phyloP scores from a whole-genome alignment of 2,329 filamentous ascomycete genomes.

The Fusarium subtropicale region DNA sequence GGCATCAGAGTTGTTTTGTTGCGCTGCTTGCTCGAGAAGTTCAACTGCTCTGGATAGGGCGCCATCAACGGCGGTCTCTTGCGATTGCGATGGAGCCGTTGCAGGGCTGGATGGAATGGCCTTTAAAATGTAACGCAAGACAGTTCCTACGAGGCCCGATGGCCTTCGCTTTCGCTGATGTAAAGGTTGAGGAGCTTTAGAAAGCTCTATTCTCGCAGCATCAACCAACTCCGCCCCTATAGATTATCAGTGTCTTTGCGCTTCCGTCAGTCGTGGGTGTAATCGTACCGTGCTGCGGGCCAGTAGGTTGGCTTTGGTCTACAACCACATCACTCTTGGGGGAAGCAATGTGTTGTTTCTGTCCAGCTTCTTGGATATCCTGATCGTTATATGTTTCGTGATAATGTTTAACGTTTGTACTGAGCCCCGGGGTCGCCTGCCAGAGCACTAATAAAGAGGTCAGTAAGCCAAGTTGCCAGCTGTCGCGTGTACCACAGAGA shows the following conservation, averaged over 20 bases:
- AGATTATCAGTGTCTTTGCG: conserved; percentile 26
- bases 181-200: conserved; percentile 60
- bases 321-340: conserved; percentile 49
- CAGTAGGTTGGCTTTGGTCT: conserved; percentile 45
- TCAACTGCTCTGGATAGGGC: conserved; percentile 63
- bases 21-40: conserved; percentile 64
- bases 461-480: conserved; percentile 38
- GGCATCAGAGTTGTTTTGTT: conserved; percentile 79
- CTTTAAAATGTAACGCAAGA: conserved; percentile 60
- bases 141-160: conserved; percentile 57
- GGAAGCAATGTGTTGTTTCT: conserved; percentile 50
- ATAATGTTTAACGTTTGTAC: conserved; percentile 56
- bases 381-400: conserved; percentile 50
- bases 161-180: conserved; percentile 59
- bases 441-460: conserved; percentile 57
- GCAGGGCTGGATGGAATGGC: conserved; percentile 63
- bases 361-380: conserved; percentile 41
- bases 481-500: conserved; percentile 39
- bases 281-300: conserved; percentile 55
- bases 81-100: conserved; percentile 57
- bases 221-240: conserved; percentile 66
- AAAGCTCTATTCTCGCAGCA: conserved; percentile 62
- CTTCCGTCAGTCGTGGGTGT: not conserved
- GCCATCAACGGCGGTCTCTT: conserved; percentile 53
- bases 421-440: conserved; percentile 56